Evolutionary conservation across 2,329 filamentous ascomycete genomes (phyloP), one percentile per base, ranked within the genome.

Genomic region (Phialophora expanda): DNA sequence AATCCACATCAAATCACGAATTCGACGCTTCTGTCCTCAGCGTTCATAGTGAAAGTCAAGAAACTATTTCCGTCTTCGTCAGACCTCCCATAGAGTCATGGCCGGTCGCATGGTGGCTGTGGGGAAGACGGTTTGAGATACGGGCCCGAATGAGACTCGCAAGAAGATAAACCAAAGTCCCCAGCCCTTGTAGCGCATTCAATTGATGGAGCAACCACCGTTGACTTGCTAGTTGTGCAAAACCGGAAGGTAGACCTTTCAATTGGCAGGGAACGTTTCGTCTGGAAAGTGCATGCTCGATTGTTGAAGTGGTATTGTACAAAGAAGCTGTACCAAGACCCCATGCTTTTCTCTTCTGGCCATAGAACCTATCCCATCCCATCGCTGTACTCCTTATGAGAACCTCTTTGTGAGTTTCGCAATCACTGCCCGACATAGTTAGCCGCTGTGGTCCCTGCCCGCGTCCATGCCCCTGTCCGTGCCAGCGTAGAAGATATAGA

Each of bases 351-450:
- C 38, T 56, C 57, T 69, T 46, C 54, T 38, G 57, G 26, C 41
- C 28, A 34, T 30, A 11, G 24, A 41, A 61, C 20, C 61, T 8
- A 50, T 34, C 26, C 30, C 26, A 58, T n/a, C 30, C 46, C 44
- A 48, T 20, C 17, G 41, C 57, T 24, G 26, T 30, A n/a, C 22
- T 22, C 30, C 53, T 60, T 67, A 73, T 55, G 86, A 86, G 86
- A 97, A 96, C 80, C 90, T 90, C 82, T 93, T 90, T 74, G 93
- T 96, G 77, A 97, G 83, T 86, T 97, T 97, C 79, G 93, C 93
- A 78, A 97, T 95, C 79, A 97, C 93, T 97, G 71, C 56, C 30
- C 30, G 3, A 56, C 46, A 26, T 8, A 20, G 64, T 70, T 73
- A 71, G 73, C 68, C 62, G 34, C 64, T 24, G 32, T 54, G 62